Percentiles rank a stretch among this genome's conserved stretches.
Conservation (phyloP, 179 eudicot species). For the Silene noctiflora region DNA sequence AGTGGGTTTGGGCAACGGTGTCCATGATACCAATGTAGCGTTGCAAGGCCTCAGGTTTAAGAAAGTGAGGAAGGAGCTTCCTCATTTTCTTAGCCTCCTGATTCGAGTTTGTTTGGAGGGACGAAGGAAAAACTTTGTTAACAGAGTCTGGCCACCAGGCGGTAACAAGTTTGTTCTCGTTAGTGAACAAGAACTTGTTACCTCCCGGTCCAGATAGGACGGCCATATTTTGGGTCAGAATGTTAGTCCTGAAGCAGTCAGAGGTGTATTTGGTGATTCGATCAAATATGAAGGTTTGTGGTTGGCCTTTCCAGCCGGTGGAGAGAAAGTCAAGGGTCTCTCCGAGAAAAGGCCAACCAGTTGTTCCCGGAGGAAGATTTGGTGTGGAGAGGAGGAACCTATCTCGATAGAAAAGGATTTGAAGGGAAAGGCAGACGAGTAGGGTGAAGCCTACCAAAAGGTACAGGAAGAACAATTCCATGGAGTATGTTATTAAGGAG, state of each 20-base stretch:
- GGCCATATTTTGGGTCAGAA: slow-evolving; percentile 30
- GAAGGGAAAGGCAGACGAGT: slow-evolving; percentile 21
- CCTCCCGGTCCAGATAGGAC: slow-evolving; percentile 37
- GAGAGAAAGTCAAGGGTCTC: slow-evolving; percentile 42
- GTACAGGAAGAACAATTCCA: slow-evolving; percentile 11
- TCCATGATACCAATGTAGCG: slow-evolving; percentile 33
- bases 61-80: slow-evolving; percentile 34
- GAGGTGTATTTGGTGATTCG: slow-evolving; percentile 35
- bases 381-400: background rate
- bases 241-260: slow-evolving; percentile 35
- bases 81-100: slow-evolving; percentile 33
- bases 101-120: slow-evolving; percentile 25
- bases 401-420: slow-evolving; percentile 5
- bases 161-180: slow-evolving; percentile 45
- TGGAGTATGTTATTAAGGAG: background rate
- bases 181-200: slow-evolving; percentile 48
- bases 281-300: slow-evolving; percentile 33
- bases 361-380: slow-evolving; percentile 34
- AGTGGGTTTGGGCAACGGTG: slow-evolving; percentile 26
- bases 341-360: slow-evolving; percentile 45
- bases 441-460: slow-evolving; percentile 12
- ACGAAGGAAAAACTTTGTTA: slow-evolving; percentile 28
- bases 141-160: slow-evolving; percentile 42
- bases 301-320: slow-evolving; percentile 31
- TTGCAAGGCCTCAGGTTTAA: slow-evolving; percentile 35